These are phyloP conservation scores for Sarocladium strictum DNA, from an alignment of 2,329 filamentous ascomycete species.

Conservation along the genomic window DNA sequence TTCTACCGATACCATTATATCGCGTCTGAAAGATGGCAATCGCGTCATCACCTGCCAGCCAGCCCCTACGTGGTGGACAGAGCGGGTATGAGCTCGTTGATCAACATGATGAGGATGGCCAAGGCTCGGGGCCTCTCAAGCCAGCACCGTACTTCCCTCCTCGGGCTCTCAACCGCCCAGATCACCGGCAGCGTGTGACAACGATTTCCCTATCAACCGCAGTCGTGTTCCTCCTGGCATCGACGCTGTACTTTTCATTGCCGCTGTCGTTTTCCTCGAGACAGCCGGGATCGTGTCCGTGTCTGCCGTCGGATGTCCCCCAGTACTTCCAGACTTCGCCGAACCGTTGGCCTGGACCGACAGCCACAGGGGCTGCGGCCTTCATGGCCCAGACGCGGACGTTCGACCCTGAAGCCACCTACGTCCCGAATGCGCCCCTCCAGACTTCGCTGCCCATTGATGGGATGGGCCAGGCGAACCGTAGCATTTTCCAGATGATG, in stretches of 20 bases:
- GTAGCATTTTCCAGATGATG: constrained; percentile 66
- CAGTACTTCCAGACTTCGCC: constrained; percentile 60
- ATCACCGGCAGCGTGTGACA: constrained; percentile 24
- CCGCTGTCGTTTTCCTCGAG: constrained; percentile 21
- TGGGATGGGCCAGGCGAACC: constrained; percentile 48
- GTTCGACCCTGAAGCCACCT: constrained; percentile 58
- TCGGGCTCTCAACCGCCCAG: constrained; percentile 15
- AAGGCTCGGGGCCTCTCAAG: neutral
- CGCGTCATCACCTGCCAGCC: neutral
- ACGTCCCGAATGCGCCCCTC: constrained; percentile 62
- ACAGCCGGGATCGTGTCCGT: constrained; percentile 22
- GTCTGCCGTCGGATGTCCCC: constrained; percentile 38
- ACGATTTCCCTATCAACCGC: constrained; percentile 25
- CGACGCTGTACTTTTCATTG: constrained; percentile 30
- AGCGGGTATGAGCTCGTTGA: constrained; percentile 1
- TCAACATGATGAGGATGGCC: constrained; percentile 1
- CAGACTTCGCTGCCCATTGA: constrained; percentile 65
- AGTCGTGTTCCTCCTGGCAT: constrained; percentile 30
- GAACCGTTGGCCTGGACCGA: constrained; percentile 58
- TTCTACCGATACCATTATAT: neutral
- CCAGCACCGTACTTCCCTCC: neutral
- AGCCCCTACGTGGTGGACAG: neutral
- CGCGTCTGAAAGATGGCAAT: neutral
- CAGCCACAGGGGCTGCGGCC: constrained; percentile 61
- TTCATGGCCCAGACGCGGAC: constrained; percentile 68